These are phyloP conservation scores for Salix exigua DNA, from an alignment of 345 rosid genomes.

Conservation along the genomic window DNA sequence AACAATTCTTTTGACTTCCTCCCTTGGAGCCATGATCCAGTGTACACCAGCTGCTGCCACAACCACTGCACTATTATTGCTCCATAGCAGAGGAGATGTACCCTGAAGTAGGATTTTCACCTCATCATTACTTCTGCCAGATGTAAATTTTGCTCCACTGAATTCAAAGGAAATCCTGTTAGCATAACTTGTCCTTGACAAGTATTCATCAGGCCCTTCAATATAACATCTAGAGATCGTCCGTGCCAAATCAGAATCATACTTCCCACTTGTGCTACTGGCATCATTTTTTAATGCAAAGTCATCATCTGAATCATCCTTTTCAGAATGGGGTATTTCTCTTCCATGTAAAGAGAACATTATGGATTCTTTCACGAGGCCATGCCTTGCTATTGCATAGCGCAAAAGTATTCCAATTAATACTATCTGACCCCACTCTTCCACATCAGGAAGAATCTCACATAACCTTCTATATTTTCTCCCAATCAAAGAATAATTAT, in stretches of 20 bases:
- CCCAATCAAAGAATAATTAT: slow-evolving; percentile 64
- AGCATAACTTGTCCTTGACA: slow-evolving; percentile 52
- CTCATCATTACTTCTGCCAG: slow-evolving; percentile 61
- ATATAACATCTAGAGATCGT: slow-evolving; percentile 67
- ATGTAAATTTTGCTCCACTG: slow-evolving; percentile 47
- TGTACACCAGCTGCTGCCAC: slow-evolving; percentile 92
- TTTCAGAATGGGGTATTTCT: slow-evolving; percentile 40
- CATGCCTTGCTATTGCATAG: slow-evolving; percentile 74
- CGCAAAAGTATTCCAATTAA: slow-evolving; percentile 74
- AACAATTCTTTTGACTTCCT: slow-evolving; percentile 69
- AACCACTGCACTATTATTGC: slow-evolving; percentile 88
- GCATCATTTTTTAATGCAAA: slow-evolving; percentile 33
- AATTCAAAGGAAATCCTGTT: slow-evolving; percentile 36
- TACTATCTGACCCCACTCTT: slow-evolving; percentile 97
- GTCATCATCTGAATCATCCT: slow-evolving; percentile 38
- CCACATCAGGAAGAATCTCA: slow-evolving; percentile 92
- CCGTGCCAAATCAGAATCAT: slow-evolving; percentile 42
- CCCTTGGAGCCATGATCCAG: slow-evolving; percentile 86
- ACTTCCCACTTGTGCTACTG: slow-evolving; percentile 24
- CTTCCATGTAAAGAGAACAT: slow-evolving; percentile 58
- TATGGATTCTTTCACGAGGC: slow-evolving; percentile 84
- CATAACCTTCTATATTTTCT: slow-evolving; percentile 71
- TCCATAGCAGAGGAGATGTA: slow-evolving; percentile 92
- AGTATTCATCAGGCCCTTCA: slow-evolving; percentile 89
- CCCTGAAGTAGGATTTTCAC: slow-evolving; percentile 75